A percentile compares a stretch with the other conserved stretches of the same genome.
phyloP scores from a whole-genome alignment of 306 rosid genomes.

The Fragaria nilgerrensis region DNA sequence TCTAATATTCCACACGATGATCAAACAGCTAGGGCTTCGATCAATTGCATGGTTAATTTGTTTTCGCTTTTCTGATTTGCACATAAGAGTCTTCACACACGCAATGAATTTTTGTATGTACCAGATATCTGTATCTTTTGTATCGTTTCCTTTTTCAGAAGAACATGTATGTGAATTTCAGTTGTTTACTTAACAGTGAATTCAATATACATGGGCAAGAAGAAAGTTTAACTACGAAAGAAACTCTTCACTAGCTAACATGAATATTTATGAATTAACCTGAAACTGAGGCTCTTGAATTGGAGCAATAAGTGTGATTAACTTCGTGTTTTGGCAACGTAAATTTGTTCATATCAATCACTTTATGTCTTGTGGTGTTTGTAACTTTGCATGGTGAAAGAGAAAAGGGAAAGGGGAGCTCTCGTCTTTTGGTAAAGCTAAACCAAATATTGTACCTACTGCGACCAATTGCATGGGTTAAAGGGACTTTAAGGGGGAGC shows the following conservation, averaged over 20 bases:
- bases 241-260: background rate
- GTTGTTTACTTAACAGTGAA: background rate
- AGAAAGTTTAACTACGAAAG: background rate
- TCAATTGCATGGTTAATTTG: background rate
- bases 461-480: slow-evolving; percentile 24
- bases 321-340: background rate
- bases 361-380: background rate
- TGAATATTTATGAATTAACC: background rate
- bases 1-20: background rate
- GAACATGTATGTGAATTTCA: background rate
- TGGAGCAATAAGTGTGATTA: slow-evolving; percentile 4
- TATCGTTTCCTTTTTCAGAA: background rate
- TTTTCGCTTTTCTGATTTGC: slow-evolving; percentile 10
- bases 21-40: background rate
- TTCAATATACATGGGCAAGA: background rate
- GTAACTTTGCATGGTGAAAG: background rate
- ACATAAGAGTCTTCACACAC: slow-evolving; percentile 16
- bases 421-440: slow-evolving; percentile 38
- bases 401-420: background rate
- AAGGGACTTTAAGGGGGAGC: slow-evolving; percentile 36
- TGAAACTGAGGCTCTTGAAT: background rate
- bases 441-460: slow-evolving; percentile 18
- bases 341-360: background rate
- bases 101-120: slow-evolving; percentile 14
- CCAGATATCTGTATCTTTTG: slow-evolving; percentile 3